Base-by-base conservation (phyloP, 257 asterid genomes). In the Fraxinus anomala region DNA sequence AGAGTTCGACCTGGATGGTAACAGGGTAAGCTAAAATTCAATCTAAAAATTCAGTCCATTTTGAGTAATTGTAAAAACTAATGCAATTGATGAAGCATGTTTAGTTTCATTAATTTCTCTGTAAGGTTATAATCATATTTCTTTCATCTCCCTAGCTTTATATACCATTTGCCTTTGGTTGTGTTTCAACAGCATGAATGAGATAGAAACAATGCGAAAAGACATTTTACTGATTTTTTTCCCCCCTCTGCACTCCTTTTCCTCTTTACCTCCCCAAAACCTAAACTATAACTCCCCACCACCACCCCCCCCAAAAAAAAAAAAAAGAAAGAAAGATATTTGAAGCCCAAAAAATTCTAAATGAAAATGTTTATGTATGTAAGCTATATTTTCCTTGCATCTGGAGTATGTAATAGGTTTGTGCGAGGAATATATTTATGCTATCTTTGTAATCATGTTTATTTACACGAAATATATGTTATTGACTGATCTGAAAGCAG, bases 1-100 rank as follows among this genome's bases (percentile, higher is more conserved):
- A 85, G 99, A 93, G 86, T 93, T 93, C 85, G 98, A 96, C 88
- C 94, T 93, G 67, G 91, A 93, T 79, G 99, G 99, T 56, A 93
- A 93, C 82, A 86, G 92, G 96, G 98, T 93, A 88, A 78, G 86
- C 79, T 82, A 13, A n/a, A 33, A 77, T 66, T 80, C 73, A 31
- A 47, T 68, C 56, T 34, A 63, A 34, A 36, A 33, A 81, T 69
- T 61, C 30, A 61, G 33, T 23, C 47, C 23, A 40, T 72, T 10
- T 61, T 68, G 5, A 8, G 72, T 37, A 49, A 71, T 33, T 6
- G 56, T 10, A 47, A 59, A 68, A 75, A 61, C 10, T 40, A 11
- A 5, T 10, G 21, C 5, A 74, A 49, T 6, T 74, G 70, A n/a
- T 70, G 70, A 76, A 77, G 69, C 39, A 16, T 74, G 65, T 70